A percentile compares a stretch with the other conserved stretches of the same genome.
These are phyloP conservation scores for Cryptosporidium tyzzeri DNA, from an alignment of 169 alveolate genomes.

Conservation along the genomic window DNA sequence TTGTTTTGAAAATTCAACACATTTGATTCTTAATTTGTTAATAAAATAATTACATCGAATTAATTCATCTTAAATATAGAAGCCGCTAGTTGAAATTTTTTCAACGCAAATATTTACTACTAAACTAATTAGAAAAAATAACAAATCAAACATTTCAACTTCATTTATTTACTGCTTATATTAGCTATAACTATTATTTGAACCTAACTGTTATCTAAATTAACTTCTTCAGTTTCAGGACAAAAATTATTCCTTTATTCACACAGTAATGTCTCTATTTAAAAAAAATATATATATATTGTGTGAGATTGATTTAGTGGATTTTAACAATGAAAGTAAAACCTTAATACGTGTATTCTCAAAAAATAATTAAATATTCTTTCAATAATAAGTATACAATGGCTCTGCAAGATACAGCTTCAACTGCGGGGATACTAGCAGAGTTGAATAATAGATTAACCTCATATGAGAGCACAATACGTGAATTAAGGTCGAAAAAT, in stretches of 20 bases:
- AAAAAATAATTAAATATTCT: not conserved
- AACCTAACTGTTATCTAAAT: not conserved
- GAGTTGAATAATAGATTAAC: slow-evolving; percentile 72
- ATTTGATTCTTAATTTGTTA: not conserved
- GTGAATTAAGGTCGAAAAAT: slow-evolving; percentile 59
- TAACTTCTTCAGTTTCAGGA: not conserved
- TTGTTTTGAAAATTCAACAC: not conserved
- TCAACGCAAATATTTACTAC: no score
- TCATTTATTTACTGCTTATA: not conserved
- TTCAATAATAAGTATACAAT: not conserved
- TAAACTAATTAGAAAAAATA: not conserved
- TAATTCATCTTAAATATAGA: no score
- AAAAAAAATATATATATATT: not conserved
- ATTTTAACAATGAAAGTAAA: not conserved
- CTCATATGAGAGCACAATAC: slow-evolving; percentile 71
- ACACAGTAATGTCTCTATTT: slow-evolving; percentile 60
- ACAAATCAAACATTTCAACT: not conserved
- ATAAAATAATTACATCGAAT: no score
- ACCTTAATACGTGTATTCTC: not conserved
- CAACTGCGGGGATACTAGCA: slow-evolving; percentile 76
- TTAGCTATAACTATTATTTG: not conserved
- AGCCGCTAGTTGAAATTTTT: no score
- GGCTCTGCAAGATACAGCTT: slow-evolving; percentile 73
- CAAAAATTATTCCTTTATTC: not conserved
- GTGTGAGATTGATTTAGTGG: slow-evolving; percentile 10